phyloP scores from a whole-genome alignment of 1,284 basidiomycete species.

The Cryptococcus maquisensis region DNA sequence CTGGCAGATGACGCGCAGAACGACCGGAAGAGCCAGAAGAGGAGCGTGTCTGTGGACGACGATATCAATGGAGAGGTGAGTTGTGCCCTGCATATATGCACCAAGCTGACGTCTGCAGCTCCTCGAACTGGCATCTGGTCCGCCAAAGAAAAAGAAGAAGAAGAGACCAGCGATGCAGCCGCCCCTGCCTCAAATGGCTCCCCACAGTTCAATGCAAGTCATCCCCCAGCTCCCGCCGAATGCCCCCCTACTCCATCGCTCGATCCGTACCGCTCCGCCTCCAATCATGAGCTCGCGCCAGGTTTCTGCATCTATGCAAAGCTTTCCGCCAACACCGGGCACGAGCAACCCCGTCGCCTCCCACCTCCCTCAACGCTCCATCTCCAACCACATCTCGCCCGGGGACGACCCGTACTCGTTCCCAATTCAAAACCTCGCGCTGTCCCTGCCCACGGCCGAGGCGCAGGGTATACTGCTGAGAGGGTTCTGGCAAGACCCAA shows the following conservation, averaged over 20 bases:
- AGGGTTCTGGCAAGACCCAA: slow-evolving; percentile 42
- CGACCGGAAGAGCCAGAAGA: slow-evolving; percentile 18
- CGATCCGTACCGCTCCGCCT: slow-evolving; percentile 1
- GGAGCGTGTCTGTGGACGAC: slow-evolving; percentile 29
- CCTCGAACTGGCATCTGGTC: slow-evolving; percentile 36
- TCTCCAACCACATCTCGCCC: neutral
- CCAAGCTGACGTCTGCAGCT: slow-evolving; percentile 14
- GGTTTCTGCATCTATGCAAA: neutral
- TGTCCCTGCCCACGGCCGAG: slow-evolving; percentile 34
- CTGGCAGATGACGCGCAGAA: slow-evolving; percentile 19
- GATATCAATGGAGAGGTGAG: slow-evolving; percentile 33
- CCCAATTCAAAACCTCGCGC: slow-evolving; percentile 27
- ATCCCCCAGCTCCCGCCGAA: neutral
- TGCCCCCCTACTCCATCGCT: neutral
- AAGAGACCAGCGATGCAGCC: neutral
- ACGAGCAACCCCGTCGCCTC: slow-evolving; percentile 1
- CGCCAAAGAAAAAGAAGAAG: slow-evolving; percentile 38
- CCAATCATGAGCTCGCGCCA: neutral
- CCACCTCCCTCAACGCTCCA: neutral
- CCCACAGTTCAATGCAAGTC: neutral
- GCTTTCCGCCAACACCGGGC: slow-evolving; percentile 10
- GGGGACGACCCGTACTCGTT: slow-evolving; percentile 32
- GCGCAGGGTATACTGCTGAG: slow-evolving; percentile 39
- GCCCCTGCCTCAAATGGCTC: neutral
- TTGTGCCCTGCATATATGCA: neutral